A percentile compares a stretch with the other conserved stretches of the same genome.
These are phyloP conservation scores for Solanum bukasovii DNA, from an alignment of 257 asterid species.

Conservation along the genomic window DNA sequence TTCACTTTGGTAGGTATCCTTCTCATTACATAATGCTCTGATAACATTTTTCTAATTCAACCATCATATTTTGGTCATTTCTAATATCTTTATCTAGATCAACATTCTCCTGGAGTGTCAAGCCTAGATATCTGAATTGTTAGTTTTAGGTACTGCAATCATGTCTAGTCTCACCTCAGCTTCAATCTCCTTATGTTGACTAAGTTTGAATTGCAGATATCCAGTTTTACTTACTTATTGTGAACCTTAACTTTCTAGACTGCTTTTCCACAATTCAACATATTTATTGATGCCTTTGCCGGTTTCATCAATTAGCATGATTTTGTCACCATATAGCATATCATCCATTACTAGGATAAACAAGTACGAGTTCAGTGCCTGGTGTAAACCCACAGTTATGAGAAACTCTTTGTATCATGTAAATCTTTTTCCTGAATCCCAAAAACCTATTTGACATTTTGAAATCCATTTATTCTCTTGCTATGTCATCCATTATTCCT, in stretches of 20 bases:
- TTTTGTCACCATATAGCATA: not conserved
- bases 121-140: not conserved
- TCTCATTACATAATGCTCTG: not conserved
- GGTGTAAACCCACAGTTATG: not conserved
- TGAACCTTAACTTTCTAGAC: not conserved
- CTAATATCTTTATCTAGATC: not conserved
- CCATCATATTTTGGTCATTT: not conserved
- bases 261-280: not conserved
- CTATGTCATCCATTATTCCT: not conserved
- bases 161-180: not conserved
- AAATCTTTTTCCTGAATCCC: not conserved
- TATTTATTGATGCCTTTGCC: not conserved
- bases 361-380: not conserved
- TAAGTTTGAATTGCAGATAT: not conserved
- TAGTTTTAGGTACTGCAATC: not conserved
- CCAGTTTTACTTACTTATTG: not conserved
- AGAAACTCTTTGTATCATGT: not conserved
- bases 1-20: not conserved
- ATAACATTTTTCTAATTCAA: not conserved
- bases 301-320: not conserved
- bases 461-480: not conserved
- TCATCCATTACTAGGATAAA: not conserved
- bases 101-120: not conserved
- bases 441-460: not conserved
- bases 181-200: not conserved